Percentiles rank a stretch among this genome's conserved stretches.
phyloP scores from a whole-genome alignment of 2,329 filamentous ascomycete genomes.

The Fusarium citri region DNA sequence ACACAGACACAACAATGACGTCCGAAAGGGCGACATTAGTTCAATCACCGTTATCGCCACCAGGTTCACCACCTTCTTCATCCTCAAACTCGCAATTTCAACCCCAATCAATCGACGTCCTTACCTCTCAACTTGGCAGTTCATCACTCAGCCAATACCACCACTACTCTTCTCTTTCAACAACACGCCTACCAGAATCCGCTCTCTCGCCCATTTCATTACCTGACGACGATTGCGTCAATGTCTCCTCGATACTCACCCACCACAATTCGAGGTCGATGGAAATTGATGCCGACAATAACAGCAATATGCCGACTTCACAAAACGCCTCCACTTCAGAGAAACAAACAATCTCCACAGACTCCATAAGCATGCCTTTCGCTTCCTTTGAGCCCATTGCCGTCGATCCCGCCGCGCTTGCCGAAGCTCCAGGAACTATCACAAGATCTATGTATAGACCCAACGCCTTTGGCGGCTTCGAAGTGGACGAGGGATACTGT shows the following conservation, averaged over 20 bases:
- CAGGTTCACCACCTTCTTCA: slow-evolving; percentile 29
- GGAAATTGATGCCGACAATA: slow-evolving; percentile 28
- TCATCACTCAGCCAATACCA: slow-evolving; percentile 37
- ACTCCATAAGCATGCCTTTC: not conserved
- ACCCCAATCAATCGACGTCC: slow-evolving; percentile 36
- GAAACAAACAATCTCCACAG: not conserved
- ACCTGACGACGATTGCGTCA: slow-evolving; percentile 25
- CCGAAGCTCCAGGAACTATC: slow-evolving; percentile 4
- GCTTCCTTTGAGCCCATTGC: slow-evolving; percentile 4
- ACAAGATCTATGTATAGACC: slow-evolving; percentile 9
- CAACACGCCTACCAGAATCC: not conserved
- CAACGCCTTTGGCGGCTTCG: slow-evolving; percentile 19
- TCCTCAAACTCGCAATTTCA: slow-evolving; percentile 7
- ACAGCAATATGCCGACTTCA: not conserved
- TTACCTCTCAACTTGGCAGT: slow-evolving; percentile 39
- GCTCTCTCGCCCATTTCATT: slow-evolving; percentile 36
- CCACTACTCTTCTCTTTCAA: not conserved
- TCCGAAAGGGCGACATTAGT: not conserved
- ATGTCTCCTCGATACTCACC: slow-evolving; percentile 5
- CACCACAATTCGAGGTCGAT: slow-evolving; percentile 18
- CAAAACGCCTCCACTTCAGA: not conserved
- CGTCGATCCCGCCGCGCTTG: slow-evolving; percentile 2
- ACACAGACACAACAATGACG: slow-evolving; percentile 8
- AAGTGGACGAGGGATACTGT: slow-evolving; percentile 48
- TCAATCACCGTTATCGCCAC: slow-evolving; percentile 37